Conservation (phyloP, 345 rosid genomes). For the Hirschfeldia incana region DNA sequence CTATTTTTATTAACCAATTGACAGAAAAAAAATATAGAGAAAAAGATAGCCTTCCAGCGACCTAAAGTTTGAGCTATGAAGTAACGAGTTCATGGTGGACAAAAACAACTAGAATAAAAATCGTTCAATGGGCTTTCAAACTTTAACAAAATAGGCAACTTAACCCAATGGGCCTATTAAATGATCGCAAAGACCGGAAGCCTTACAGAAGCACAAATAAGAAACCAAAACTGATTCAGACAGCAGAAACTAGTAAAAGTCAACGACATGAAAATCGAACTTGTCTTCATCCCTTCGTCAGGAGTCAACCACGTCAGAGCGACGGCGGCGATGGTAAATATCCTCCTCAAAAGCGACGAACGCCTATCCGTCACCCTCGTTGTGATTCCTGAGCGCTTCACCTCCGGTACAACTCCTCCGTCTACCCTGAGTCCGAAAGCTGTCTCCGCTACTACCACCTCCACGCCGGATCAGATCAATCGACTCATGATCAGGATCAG, state of each 20-base stretch:
- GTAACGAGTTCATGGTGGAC: background rate
- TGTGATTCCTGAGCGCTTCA: background rate
- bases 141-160: background rate
- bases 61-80: background rate
- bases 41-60: background rate
- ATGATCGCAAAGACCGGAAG: background rate
- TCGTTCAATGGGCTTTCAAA: background rate
- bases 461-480: background rate
- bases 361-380: background rate
- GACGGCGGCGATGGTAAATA: background rate
- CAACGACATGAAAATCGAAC: background rate
- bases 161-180: background rate
- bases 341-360: background rate
- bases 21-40: background rate
- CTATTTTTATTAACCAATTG: too few species aligned
- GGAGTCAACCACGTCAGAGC: background rate
- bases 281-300: background rate
- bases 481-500: background rate
- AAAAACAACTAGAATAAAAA: constrained; percentile 1
- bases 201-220: background rate
- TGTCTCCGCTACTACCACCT: background rate
- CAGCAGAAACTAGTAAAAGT: background rate
- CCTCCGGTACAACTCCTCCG: background rate
- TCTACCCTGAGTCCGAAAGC: background rate
- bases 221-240: background rate